phyloP scores from a whole-genome alignment of 2,329 filamentous ascomycete genomes.

The Exophiala oligosperma region DNA sequence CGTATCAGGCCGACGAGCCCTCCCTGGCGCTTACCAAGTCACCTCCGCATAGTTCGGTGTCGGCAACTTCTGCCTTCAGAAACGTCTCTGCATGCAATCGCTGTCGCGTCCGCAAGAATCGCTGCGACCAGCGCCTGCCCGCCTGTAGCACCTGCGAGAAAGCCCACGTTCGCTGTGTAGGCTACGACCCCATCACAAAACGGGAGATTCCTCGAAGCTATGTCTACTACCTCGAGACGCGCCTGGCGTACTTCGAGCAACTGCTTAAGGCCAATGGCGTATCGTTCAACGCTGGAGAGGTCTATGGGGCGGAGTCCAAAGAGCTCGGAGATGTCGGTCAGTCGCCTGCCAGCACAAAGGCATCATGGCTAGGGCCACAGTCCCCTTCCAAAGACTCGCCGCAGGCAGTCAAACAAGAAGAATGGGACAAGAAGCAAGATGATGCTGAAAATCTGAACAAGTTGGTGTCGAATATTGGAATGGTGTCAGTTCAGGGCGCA shows the following conservation, averaged over 20 bases:
- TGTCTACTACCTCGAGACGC: constrained; percentile 89
- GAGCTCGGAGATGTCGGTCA: constrained; percentile 15
- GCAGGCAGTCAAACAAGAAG: constrained; percentile 30
- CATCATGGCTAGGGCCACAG: constrained; percentile 13
- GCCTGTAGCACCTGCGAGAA: constrained; percentile 92
- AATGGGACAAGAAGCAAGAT: constrained; percentile 45
- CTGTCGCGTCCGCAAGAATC: constrained; percentile 87
- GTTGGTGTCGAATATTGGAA: constrained; percentile 68
- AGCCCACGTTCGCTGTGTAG: constrained; percentile 85
- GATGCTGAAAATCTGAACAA: constrained; percentile 64
- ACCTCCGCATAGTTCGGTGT: constrained; percentile 28
- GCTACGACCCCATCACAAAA: constrained; percentile 95
- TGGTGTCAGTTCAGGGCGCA: constrained; percentile 74
- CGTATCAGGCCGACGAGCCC: constrained; percentile 28
- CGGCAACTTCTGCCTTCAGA: constrained; percentile 59
- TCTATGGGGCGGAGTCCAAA: constrained; percentile 58
- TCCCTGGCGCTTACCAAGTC: constrained; percentile 15
- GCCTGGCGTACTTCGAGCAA: constrained; percentile 79
- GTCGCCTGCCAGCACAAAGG: constrained; percentile 28
- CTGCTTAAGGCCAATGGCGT: constrained; percentile 70
- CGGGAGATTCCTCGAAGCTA: constrained; percentile 90
- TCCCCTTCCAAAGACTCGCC: constrained; percentile 30
- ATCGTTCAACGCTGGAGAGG: constrained; percentile 67
- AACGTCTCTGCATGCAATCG: constrained; percentile 95
- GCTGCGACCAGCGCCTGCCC: constrained; percentile 89